These are phyloP conservation scores for Gonium pectorale DNA, from an alignment of 139 green algal species.

Conservation along the genomic window DNA sequence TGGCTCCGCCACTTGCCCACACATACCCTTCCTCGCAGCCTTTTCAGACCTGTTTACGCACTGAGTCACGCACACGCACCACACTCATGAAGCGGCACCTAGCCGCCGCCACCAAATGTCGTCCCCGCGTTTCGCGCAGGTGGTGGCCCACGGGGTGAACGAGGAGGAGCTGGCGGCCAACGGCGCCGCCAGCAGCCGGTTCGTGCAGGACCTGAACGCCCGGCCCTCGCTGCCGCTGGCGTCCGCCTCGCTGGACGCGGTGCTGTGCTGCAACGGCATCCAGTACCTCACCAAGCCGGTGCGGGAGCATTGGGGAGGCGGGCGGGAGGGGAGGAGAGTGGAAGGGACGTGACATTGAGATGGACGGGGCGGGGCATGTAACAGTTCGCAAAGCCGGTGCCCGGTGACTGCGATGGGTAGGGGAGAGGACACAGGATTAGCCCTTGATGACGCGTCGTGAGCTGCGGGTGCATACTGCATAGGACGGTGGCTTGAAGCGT, in stretches of 20 bases:
- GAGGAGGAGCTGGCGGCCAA: slow-evolving; percentile 19
- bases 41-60: not conserved
- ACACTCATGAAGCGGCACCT: no score
- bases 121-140: not conserved
- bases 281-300: slow-evolving; percentile 9
- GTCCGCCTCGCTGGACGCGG: not conserved
- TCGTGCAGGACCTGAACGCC: not conserved
- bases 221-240: not conserved
- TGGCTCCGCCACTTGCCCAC: no score
- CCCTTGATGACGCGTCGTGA: no score
- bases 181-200: not conserved
- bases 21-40: no score
- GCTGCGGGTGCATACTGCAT: no score
- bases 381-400: not conserved
- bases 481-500: no score
- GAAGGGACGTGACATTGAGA: no score
- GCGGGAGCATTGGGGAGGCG: not conserved
- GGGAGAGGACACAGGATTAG: no score
- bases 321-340: not conserved
- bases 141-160: slow-evolving; percentile 11
- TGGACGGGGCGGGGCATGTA: no score
- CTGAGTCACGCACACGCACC: not conserved
- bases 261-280: slow-evolving; percentile 24
- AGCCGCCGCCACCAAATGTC: no score
- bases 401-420: no score